Percentiles rank a stretch among this genome's conserved stretches.
Evolutionary conservation across 352 stramenopile species (phyloP).

Genomic region (Globisporangium recalcitrans): DNA sequence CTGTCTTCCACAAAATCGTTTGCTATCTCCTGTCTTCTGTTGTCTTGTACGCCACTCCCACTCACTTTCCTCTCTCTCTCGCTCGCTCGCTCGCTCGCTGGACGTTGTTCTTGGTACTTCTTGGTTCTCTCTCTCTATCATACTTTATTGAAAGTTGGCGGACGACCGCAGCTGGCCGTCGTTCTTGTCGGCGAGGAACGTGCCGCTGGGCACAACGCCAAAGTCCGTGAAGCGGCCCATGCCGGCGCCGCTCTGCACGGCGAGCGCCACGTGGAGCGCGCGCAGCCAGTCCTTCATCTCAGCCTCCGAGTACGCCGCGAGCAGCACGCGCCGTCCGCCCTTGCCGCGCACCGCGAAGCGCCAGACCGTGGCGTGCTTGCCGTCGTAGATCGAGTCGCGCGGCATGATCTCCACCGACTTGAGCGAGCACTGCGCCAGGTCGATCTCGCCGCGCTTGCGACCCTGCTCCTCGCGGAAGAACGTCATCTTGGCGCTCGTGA

Average conservation of each 20-base stretch:
- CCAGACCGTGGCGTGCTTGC: constrained; percentile 73
- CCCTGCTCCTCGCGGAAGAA: constrained; percentile 74
- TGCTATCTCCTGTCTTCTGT: not conserved
- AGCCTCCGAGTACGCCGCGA: constrained; percentile 70
- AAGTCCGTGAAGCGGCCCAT: constrained; percentile 66
- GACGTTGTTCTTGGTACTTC: constrained; percentile 1
- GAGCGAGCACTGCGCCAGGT: constrained; percentile 53
- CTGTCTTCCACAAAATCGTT: not conserved
- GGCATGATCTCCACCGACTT: constrained; percentile 84
- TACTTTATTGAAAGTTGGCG: constrained; percentile 25
- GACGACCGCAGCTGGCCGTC: constrained; percentile 52
- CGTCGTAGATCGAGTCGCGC: constrained; percentile 72
- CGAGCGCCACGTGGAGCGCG: constrained; percentile 69
- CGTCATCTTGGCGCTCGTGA: constrained; percentile 61
- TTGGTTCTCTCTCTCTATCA: constrained; percentile 13
- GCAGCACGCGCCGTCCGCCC: constrained; percentile 48
- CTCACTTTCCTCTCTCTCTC: not conserved
- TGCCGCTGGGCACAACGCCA: constrained; percentile 49
- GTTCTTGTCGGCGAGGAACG: constrained; percentile 53
- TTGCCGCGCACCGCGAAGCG: constrained; percentile 69
- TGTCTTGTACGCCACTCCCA: constrained; percentile 1
- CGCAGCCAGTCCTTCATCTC: constrained; percentile 86
- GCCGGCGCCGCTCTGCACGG: constrained; percentile 38
- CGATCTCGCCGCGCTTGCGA: constrained; percentile 60
- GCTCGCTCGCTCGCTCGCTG: not conserved